Base-by-base conservation (phyloP, 768 basidiomycete genomes). In the Boletus vermiculosoides region DNA sequence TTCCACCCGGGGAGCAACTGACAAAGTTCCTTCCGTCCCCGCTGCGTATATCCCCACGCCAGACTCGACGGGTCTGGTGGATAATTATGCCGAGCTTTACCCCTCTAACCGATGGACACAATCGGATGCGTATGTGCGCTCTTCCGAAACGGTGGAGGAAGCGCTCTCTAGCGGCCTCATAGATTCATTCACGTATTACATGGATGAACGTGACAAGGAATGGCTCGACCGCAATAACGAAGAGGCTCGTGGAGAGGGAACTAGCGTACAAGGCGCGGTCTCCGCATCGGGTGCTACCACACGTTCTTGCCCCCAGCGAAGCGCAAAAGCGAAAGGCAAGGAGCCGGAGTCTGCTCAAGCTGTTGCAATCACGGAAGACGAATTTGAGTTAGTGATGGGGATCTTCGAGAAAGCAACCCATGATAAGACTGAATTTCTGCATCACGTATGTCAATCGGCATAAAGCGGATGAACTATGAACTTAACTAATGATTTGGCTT, bases 381-480 rank as follows among this genome's bases (percentile, higher is more conserved):
- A 94, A 64, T 96, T 98, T 60, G 97, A 99, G 71, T 80, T 94
- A 59, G 85, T 96, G 55, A 96, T 98, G 94, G 92, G 92, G 22
- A 71, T 98, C 47, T 87, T 96, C 65, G 97, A 99, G 77, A 90
- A 88, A 67, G 80, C 88, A 44, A 92, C 94, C 33, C 91, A 95
- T 61, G 90, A 94, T 66, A 90, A 87, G 68, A 87, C 89, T 0
- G 93, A 94, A 60, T 93, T 86, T 71, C 79, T 98, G 6, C 94
- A 97, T 70, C 86, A 91, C 66, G 95, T 94, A 70, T 50, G 92
- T 83, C 44, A 44, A 25, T 42, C 2, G 11, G 30, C 15, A 1
- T 25, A 5, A 9, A 2, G 4, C 13, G 5, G 13, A 40, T 13
- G 20, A 20, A 16, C 10, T 0, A 7, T 22, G 10, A 46, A 37